Base-by-base conservation (phyloP, 2,329 filamentous ascomycete genomes). In the Diplocarpon mali region DNA sequence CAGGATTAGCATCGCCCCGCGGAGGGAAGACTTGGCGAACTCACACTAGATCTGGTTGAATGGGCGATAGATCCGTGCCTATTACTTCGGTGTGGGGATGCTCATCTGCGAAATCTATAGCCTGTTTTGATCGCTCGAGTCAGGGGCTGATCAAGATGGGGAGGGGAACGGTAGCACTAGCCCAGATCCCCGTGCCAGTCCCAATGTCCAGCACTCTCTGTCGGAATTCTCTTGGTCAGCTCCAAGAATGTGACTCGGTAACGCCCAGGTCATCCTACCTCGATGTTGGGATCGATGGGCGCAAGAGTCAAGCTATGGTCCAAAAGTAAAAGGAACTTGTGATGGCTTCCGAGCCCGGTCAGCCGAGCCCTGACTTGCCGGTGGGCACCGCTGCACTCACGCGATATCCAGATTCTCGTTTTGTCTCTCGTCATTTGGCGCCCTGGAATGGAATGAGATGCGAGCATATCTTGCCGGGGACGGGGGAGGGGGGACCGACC, bases 121-220 rank as follows among this genome's bases (percentile, higher is more conserved):
- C 46, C 46, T 42, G 24, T 13, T 5, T 32, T n/a, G n/a, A n/a
- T n/a, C n/a, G n/a, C n/a, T n/a, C 14, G 9, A 8, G 28, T 41
- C 35, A 32, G 38, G 7, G 17, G 11, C 2, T 29, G 1, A 28
- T 13, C 3, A 8, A 24, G 10, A 32, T 3, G 30, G n/a, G 30
- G 30, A 12, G 30, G n/a, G 14, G 15, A 28, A 20, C 8, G 40
- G 32, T 5, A 29, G 5, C 12, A 35, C 40, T 8, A 29, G 38
- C 62, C 67, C 67, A 69, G 29, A 67, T 65, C 3, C 67, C 67
- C 2, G 64, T 67, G 8, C 67, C 67, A 0, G 66, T 68, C 17
- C 67, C 67, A 10, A 69, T 54, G 40, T 69, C 67, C 1, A 69
- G 57, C 5, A 65, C 51, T 32, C 53, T 56, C 38, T 62, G 55